Evolutionary conservation across 257 asterid genomes (phyloP), one percentile per base, ranked within the genome.

Genomic region (Nicotiana attenuata): DNA sequence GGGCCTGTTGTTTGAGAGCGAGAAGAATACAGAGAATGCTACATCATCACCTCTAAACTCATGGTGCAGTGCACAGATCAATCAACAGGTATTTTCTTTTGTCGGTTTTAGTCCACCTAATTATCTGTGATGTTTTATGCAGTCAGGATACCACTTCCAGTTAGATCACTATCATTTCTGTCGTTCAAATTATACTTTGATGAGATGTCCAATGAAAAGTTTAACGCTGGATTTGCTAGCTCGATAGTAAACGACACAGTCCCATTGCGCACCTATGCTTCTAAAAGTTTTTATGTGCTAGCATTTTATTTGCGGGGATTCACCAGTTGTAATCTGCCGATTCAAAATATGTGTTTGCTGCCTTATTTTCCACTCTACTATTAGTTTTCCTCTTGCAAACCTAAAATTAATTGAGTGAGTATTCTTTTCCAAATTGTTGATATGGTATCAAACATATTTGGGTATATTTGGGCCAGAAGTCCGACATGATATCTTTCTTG

Each of bases 1-100:
- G 65, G 86, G 84, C 81, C 60, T 79, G 63, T 82, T 80, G 78
- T 88, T 89, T 87, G 97, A 96, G 89, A 89, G 90, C 89, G 89
- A 90, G 87, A 88, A 88, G 82, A 81, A 85, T 89, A 90, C 81
- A 85, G 76, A 80, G 65, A 84, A 88, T 82, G 78, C 61, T 82
- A 81, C 78, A 50, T 63, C 85, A 79, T 79, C 86, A 65, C 82
- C 91, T 66, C 78, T 85, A 68, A 87, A 59, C 67, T 81, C 91
- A 59, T 90, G 93, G 94, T 87, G 78, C 66, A 76, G 81, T 82
- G 77, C 84, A 65, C 90, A 82, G 81, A 76, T 83, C 83, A 89
- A 86, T 85, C 89, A 87, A 79, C 87, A 88, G 91, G 90, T 89
- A 64, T 81, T 59, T 66, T 59, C 78, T 84, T 76, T 60, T 47